Evolutionary conservation across 2,329 filamentous ascomycete species (phyloP).

Genomic region (Thelonectria olida): DNA sequence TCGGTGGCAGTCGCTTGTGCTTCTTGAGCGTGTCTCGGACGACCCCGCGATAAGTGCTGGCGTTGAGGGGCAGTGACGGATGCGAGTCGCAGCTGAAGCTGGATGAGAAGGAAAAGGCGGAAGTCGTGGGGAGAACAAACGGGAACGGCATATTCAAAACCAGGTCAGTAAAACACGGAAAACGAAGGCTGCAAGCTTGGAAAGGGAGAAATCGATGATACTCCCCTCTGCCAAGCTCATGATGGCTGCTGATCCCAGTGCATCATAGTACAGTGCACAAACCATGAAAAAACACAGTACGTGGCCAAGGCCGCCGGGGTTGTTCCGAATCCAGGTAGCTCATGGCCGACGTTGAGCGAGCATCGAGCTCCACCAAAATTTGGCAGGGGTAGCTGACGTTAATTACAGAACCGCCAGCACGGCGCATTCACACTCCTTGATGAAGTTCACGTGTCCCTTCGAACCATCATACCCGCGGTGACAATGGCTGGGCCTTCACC

Average conservation of each 20-base stretch:
- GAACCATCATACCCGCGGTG: conserved; percentile 38
- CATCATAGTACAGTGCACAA: conserved; percentile 37
- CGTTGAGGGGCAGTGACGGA: conserved; percentile 84
- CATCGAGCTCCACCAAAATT: conserved; percentile 33
- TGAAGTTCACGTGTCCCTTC: conserved; percentile 28
- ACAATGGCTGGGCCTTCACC: conserved; percentile 63
- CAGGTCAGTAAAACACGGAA: not conserved
- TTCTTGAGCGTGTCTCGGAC: conserved; percentile 86
- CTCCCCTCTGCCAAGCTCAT: conserved; percentile 33
- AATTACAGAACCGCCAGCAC: conserved; percentile 11
- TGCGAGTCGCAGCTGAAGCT: conserved; percentile 83
- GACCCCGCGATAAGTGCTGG: conserved; percentile 85
- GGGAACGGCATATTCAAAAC: conserved; percentile 82
- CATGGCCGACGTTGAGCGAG: conserved; percentile 5
- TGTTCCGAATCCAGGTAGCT: conserved; percentile 38
- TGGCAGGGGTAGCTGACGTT: conserved; percentile 2
- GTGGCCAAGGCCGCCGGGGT: conserved; percentile 14
- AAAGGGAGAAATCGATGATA: conserved; percentile 8
- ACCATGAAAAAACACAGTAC: not conserved
- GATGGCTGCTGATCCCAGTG: conserved; percentile 24
- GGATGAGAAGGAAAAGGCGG: conserved; percentile 81
- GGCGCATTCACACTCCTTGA: conserved; percentile 23
- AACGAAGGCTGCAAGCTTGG: not conserved
- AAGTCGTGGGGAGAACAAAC: conserved; percentile 89
- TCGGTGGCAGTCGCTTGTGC: conserved; percentile 83